These are phyloP conservation scores for Globisporangium nunn DNA, from an alignment of 352 stramenopile genomes.

Conservation along the genomic window DNA sequence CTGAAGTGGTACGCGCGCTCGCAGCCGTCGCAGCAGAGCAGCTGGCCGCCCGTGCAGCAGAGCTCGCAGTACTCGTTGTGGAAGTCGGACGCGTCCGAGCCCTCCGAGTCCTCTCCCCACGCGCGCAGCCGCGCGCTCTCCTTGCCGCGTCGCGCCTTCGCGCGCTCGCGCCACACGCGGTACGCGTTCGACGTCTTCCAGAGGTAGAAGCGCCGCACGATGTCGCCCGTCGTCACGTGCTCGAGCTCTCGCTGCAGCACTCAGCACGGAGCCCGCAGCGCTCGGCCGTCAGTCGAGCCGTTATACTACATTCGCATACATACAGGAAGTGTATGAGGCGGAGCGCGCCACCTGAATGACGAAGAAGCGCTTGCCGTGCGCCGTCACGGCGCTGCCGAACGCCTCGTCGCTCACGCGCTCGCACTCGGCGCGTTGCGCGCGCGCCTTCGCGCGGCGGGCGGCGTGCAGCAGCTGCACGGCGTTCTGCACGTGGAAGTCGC, in stretches of 20 bases:
- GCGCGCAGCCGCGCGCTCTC: constrained; percentile 34
- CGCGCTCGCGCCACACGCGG: constrained; percentile 33
- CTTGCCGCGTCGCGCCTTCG: constrained; percentile 32
- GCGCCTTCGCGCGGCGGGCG: constrained; percentile 22
- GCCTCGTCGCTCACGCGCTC: constrained; percentile 25
- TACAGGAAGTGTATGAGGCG: not conserved
- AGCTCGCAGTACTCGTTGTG: constrained; percentile 62
- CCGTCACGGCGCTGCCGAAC: constrained; percentile 34
- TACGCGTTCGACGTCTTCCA: constrained; percentile 62
- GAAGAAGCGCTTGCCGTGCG: constrained; percentile 58
- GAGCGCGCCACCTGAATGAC: constrained; percentile 39
- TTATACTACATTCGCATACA: not conserved
- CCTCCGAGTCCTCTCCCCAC: constrained; percentile 29
- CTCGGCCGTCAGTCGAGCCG: not conserved
- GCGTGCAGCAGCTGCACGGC: constrained; percentile 30
- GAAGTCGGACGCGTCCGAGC: constrained; percentile 31
- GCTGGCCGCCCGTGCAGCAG: constrained; percentile 52
- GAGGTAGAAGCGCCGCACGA: constrained; percentile 58
- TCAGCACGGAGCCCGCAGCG: too few relatives aligned
- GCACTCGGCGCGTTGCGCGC: constrained; percentile 15
- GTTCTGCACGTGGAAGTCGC: constrained; percentile 36
- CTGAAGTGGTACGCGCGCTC: constrained; percentile 63
- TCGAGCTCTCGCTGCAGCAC: constrained; percentile 32
- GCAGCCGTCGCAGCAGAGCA: constrained; percentile 67
- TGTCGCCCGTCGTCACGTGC: constrained; percentile 29